phyloP scores from a whole-genome alignment of 2,329 filamentous ascomycete genomes.

The Clarireedia monteithiana region DNA sequence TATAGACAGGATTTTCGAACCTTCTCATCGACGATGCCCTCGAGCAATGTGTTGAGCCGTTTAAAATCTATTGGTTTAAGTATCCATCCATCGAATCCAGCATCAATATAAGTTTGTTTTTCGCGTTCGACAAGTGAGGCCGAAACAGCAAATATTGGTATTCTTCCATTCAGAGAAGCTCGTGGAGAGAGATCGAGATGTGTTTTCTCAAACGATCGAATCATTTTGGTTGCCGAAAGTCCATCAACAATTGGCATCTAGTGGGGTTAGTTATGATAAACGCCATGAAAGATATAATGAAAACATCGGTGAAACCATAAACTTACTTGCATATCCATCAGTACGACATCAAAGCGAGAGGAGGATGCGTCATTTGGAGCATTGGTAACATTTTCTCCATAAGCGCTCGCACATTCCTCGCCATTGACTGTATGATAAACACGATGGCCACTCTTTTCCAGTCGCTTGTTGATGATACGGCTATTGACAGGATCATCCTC shows the following conservation, averaged over 20 bases:
- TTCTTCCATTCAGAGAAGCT: slow-evolving; percentile 52
- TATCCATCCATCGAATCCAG: slow-evolving; percentile 87
- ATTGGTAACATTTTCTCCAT: slow-evolving; percentile 49
- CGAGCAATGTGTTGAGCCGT: slow-evolving; percentile 59
- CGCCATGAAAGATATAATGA: background rate
- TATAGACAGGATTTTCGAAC: slow-evolving; percentile 59
- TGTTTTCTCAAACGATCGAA: slow-evolving; percentile 61
- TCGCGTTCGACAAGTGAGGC: slow-evolving; percentile 71
- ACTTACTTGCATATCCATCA: slow-evolving; percentile 89
- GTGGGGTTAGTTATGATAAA: background rate
- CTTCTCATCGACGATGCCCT: slow-evolving; percentile 57
- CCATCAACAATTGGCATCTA: slow-evolving; percentile 93
- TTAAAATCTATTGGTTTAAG: slow-evolving; percentile 81
- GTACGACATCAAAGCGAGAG: slow-evolving; percentile 61
- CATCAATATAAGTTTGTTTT: slow-evolving; percentile 59
- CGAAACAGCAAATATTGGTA: slow-evolving; percentile 82
- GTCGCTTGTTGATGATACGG: slow-evolving; percentile 68
- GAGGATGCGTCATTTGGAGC: background rate
- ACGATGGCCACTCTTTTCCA: slow-evolving; percentile 68
- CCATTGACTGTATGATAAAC: slow-evolving; percentile 73
- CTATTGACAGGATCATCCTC: slow-evolving; percentile 88
- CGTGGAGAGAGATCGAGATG: slow-evolving; percentile 47
- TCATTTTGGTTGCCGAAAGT: slow-evolving; percentile 73
- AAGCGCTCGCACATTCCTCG: slow-evolving; percentile 70
- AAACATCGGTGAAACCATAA: background rate